A percentile compares a stretch with the other conserved stretches of the same genome.
phyloP scores from a whole-genome alignment of 2,329 filamentous ascomycete genomes.

The Dothiorella sarmentorum region DNA sequence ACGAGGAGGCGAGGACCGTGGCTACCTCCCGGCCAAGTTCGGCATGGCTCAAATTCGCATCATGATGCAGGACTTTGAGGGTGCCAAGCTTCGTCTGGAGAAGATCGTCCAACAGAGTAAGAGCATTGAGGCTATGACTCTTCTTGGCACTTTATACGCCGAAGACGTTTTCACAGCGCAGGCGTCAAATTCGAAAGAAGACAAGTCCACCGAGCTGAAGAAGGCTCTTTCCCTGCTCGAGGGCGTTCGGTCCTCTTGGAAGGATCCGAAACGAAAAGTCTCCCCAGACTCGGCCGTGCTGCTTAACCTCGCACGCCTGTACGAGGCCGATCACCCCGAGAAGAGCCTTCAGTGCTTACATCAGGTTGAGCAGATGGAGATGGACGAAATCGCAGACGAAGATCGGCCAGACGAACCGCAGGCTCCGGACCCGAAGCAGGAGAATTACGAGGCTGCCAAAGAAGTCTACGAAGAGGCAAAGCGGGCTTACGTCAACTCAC shows the following conservation, averaged over 20 bases:
- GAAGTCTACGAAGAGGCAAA: conserved; percentile 31
- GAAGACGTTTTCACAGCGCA: conserved; percentile 88
- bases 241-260: conserved; percentile 82
- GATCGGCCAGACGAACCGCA: conserved; percentile 44
- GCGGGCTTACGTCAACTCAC: conserved; percentile 51
- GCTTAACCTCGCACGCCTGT: conserved; percentile 85
- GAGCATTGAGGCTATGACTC: conserved; percentile 81
- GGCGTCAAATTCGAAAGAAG: conserved; percentile 69
- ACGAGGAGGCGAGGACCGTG: conserved; percentile 83
- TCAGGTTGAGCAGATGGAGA: conserved; percentile 86
- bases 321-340: conserved; percentile 80
- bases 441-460: conserved; percentile 33
- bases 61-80: conserved; percentile 76
- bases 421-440: conserved; percentile 41
- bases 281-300: conserved; percentile 81
- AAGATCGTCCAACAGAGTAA: conserved; percentile 88
- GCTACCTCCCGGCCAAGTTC: conserved; percentile 92
- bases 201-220: conserved; percentile 78
- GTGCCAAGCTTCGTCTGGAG: conserved; percentile 88
- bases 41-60: conserved; percentile 88
- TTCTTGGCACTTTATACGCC: conserved; percentile 87
- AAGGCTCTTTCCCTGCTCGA: conserved; percentile 86
- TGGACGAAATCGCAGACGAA: conserved; percentile 71
- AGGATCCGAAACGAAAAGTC: conserved; percentile 82
- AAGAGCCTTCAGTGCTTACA: conserved; percentile 88